A percentile compares a stretch with the other conserved stretches of the same genome.
Evolutionary conservation across 164 flowering plant genomes (phyloP).

Genomic region (Annona squamosa): DNA sequence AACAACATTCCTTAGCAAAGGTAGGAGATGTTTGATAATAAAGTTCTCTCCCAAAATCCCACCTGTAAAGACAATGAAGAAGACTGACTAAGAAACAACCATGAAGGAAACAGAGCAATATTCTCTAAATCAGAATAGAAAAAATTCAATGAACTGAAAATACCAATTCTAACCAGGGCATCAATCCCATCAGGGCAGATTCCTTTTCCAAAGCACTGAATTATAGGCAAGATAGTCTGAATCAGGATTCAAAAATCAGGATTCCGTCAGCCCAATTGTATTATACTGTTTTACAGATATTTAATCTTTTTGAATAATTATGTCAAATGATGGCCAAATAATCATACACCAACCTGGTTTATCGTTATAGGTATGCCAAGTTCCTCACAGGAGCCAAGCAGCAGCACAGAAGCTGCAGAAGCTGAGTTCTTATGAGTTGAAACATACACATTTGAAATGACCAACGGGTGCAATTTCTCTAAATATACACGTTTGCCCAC

Average conservation of each 20-base stretch:
- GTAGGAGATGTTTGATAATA: slow-evolving; percentile 63
- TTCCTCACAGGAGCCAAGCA: slow-evolving; percentile 93
- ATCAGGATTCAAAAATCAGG: slow-evolving; percentile 19
- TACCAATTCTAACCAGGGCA: slow-evolving; percentile 95
- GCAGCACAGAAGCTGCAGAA: slow-evolving; percentile 85
- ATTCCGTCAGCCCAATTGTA: not conserved
- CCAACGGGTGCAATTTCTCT: slow-evolving; percentile 65
- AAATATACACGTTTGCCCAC: slow-evolving; percentile 77
- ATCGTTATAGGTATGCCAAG: slow-evolving; percentile 83
- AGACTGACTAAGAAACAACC: slow-evolving; percentile 11
- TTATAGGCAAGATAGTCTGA: slow-evolving; percentile 87
- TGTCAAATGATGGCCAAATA: not conserved
- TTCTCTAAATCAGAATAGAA: slow-evolving; percentile 11
- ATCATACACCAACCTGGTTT: slow-evolving; percentile 61
- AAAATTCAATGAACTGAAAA: slow-evolving; percentile 14
- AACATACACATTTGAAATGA: slow-evolving; percentile 57
- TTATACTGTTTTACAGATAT: not conserved
- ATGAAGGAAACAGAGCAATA: not conserved
- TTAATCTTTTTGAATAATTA: slow-evolving; percentile 1
- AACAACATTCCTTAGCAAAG: slow-evolving; percentile 57
- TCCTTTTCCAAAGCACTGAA: slow-evolving; percentile 89
- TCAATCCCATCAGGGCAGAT: slow-evolving; percentile 84
- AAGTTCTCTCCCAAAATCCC: slow-evolving; percentile 74
- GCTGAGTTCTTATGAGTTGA: slow-evolving; percentile 77
- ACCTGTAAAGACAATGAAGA: slow-evolving; percentile 41